Base-by-base conservation (phyloP, 345 rosid genomes). In the Nephelium lappaceum region DNA sequence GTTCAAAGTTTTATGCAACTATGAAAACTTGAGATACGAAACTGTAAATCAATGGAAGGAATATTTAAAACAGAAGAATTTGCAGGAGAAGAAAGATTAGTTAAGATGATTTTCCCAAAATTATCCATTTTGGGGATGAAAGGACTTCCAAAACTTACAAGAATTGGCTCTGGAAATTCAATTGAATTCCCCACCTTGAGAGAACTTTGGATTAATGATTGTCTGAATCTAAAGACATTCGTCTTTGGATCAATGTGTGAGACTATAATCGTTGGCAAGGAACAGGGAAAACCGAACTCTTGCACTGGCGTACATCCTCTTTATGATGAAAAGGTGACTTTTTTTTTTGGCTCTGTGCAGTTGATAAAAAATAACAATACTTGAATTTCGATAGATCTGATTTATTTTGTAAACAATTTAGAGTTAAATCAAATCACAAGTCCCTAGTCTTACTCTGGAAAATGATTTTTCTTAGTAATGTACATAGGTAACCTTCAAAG, bases 171-270 rank as follows among this genome's bases (percentile, higher is more conserved):
- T 15, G 71, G 80, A 5, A 18, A 45, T 14, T 6, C 39, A 8
- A 11, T 81, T 67, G 60, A 72, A 51, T 76, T 73, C 6, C 66
- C 45, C 3, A 2, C 36, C 18, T 68, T 81, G 7, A 12, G 7
- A 12, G 1, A 0, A 11, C 5, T 14, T 51, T 84, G 36, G n/a
- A n/a, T n/a, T 8, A 1, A 1, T 0, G 8, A 5, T 0, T 81
- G 84, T 14, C 57, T 62, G 5, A 38, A 71, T 8, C 2, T 80
- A 55, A 18, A 72, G 38, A 64, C 11, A 16, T 84, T 84, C n/a
- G 12, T 81, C 16, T 64, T 57, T 0, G 23, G 39, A 19, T 61
- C 71, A 14, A 1, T 7, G 9, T 14, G 1, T 70, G 21, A 5
- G 15, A 23, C 11, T 24, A 15, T 66, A 2, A 49, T 11, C 0